These are phyloP conservation scores for Cordyceps fumosorosea DNA, from an alignment of 2,329 filamentous ascomycete genomes.

Conservation along the genomic window DNA sequence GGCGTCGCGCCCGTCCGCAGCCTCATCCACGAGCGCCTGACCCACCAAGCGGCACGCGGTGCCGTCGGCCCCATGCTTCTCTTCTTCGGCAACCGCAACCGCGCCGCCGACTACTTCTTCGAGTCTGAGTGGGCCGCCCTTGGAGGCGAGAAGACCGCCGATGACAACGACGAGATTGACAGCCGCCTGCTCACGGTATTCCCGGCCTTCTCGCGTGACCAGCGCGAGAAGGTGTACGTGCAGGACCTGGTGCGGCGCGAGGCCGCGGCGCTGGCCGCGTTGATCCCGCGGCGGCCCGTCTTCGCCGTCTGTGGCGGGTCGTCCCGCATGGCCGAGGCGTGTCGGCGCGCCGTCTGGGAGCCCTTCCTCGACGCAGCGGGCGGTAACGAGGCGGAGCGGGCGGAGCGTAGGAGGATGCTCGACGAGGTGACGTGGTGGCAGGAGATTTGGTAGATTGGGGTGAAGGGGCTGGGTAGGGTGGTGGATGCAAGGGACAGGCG, in stretches of 20 bases:
- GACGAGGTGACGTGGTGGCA: slow-evolving; percentile 43
- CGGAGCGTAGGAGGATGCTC: slow-evolving; percentile 32
- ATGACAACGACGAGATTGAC: background rate
- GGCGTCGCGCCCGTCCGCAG: slow-evolving; percentile 80
- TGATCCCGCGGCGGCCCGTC: slow-evolving; percentile 35
- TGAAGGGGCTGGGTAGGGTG: background rate
- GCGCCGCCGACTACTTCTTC: slow-evolving; percentile 74
- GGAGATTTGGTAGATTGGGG: slow-evolving; percentile 46
- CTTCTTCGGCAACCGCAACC: slow-evolving; percentile 80
- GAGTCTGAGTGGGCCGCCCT: slow-evolving; percentile 59
- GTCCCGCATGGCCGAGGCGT: slow-evolving; percentile 51
- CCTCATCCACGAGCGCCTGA: slow-evolving; percentile 67
- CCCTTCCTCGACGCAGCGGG: slow-evolving; percentile 33
- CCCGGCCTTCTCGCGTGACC: slow-evolving; percentile 44
- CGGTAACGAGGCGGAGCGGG: slow-evolving; percentile 26
- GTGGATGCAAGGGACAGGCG: background rate
- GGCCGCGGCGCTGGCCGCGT: slow-evolving; percentile 24
- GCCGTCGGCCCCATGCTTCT: slow-evolving; percentile 46
- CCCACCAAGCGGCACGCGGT: slow-evolving; percentile 15
- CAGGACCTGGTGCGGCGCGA: slow-evolving; percentile 46
- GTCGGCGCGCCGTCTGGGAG: slow-evolving; percentile 45
- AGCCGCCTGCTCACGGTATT: slow-evolving; percentile 25
- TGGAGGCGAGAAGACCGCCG: slow-evolving; percentile 7
- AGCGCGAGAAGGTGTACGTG: slow-evolving; percentile 46
- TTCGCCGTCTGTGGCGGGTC: slow-evolving; percentile 52